Evolutionary conservation across 495 filamentous ascomycete genomes (phyloP), one percentile per base, ranked within the genome.

Genomic region (Xylaria venustula): DNA sequence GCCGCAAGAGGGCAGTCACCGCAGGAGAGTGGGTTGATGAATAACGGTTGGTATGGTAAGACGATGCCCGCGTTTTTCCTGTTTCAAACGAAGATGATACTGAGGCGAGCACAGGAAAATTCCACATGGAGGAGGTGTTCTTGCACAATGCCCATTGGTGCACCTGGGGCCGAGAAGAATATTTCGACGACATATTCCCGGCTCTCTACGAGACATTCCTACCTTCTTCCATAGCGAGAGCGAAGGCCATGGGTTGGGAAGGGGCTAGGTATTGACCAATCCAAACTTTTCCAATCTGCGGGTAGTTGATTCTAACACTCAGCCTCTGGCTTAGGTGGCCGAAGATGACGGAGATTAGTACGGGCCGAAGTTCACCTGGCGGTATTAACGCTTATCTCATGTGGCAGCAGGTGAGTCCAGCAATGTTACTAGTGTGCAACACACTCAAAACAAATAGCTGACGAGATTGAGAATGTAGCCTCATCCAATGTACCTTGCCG

Each of bases 331-430:
- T 34, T 40, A 68, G 66, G 37, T 74, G 75, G 70, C 78, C 78
- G 7, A 82, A 82, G 63, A 80, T 80, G 77, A 80, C 73, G 34
- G 78, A 82, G 61, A 54, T n/a, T 0, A 68, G 65, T 0, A 74
- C 75, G 6, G 79, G 78, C 20, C 62, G 73, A 42, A 74, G 71
- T 51, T 77, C 78, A 3, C 79, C 79, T 11, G 79, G 76, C 7
- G 71, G 75, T 30, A 75, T 79, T 30, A 79, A 79, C 37, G 67
- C 56, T 30, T 64, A 75, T 25, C 65, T 79, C 30, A 61, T 79
- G 26, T 79, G 76, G 76, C 76, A 79, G 41, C 76, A 79, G 64
- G 66, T 66, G 11, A 7, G 66, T 50, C n/a, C 19, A 12, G 6
- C 3, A 28, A 11, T 7, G 12, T 7, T 6, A 17, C 45, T n/a